Evolutionary conservation across 1,139 yeast species (phyloP).

Genomic region (Pichia kudriavzevii): DNA sequence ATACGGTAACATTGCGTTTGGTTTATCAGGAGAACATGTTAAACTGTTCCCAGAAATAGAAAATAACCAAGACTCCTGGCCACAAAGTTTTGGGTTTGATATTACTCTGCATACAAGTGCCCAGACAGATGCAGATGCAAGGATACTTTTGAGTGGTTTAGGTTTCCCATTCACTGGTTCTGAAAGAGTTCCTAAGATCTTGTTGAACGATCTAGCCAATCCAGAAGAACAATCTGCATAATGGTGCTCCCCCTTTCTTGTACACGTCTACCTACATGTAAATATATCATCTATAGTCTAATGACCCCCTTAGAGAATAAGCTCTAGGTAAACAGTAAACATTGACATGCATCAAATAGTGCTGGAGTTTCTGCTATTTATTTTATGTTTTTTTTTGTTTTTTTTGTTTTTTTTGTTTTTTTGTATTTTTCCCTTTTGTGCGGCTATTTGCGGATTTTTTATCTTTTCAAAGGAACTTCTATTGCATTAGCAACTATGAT

Average conservation of each 20-base stretch:
- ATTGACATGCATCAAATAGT: too few species aligned
- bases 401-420: too few species aligned
- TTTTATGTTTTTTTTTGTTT: too few species aligned
- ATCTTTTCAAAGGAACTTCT: too few species aligned
- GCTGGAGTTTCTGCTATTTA: too few species aligned
- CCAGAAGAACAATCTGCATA: neutral
- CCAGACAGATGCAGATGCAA: slow-evolving; percentile 87
- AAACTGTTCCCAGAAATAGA: slow-evolving; percentile 90
- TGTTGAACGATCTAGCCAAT: slow-evolving; percentile 16
- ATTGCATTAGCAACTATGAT: too few species aligned
- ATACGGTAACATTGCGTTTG: slow-evolving; percentile 81
- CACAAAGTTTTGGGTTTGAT: slow-evolving; percentile 79
- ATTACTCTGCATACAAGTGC: slow-evolving; percentile 84
- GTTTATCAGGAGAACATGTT: slow-evolving; percentile 70
- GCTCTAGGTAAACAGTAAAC: too few species aligned
- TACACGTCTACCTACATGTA: too few species aligned
- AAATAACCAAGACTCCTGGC: slow-evolving; percentile 84
- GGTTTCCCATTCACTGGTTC: slow-evolving; percentile 72
- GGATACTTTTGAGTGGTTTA: slow-evolving; percentile 71
- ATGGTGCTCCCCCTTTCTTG: neutral
- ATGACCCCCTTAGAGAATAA: too few species aligned
- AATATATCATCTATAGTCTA: too few species aligned
- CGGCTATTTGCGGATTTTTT: too few species aligned
- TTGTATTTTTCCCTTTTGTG: too few species aligned
- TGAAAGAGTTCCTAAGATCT: slow-evolving; percentile 33